phyloP scores from a whole-genome alignment of 2,329 filamentous ascomycete genomes.

The Ophiostoma angusticollis region DNA sequence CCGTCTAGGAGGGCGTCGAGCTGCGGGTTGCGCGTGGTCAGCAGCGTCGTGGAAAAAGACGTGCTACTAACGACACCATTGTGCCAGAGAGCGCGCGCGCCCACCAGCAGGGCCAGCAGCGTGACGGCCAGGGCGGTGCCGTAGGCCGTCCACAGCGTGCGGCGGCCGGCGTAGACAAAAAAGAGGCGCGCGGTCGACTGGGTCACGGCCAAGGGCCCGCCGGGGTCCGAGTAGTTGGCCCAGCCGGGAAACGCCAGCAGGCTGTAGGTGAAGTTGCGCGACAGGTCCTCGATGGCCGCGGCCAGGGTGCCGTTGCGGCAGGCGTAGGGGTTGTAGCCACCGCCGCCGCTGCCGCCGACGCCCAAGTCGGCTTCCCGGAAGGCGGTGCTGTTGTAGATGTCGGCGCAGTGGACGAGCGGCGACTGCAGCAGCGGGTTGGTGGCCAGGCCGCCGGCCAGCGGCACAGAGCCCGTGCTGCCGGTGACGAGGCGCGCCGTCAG shows the following conservation, averaged over 20 bases:
- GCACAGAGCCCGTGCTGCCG: neutral
- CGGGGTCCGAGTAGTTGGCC: neutral
- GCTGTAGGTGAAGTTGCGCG: conserved; percentile 10
- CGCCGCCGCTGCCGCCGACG: neutral
- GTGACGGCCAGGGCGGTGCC: conserved; percentile 51
- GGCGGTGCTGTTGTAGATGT: conserved; percentile 5
- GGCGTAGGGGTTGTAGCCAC: neutral
- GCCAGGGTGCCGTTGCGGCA: conserved; percentile 9
- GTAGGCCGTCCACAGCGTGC: conserved; percentile 48
- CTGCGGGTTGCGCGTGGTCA: conserved; percentile 6
- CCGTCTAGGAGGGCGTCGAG: neutral
- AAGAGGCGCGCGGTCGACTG: conserved; percentile 1
- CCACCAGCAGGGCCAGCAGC: conserved; percentile 17
- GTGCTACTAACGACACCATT: conserved; percentile 17
- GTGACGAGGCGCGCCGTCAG: neutral
- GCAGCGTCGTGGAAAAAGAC: conserved; percentile 5
- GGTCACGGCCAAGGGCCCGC: neutral
- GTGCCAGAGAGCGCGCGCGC: conserved; percentile 27
- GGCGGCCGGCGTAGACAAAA: conserved; percentile 3
- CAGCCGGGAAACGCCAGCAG: conserved; percentile 6
- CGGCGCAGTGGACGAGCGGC: conserved; percentile 6
- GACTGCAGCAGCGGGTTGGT: conserved; percentile 6
- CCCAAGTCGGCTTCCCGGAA: neutral
- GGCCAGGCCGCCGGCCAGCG: neutral
- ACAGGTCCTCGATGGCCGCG: conserved; percentile 10